Evolutionary conservation across 1,284 basidiomycete species (phyloP).

Genomic region (Ustilago shanxiensis): DNA sequence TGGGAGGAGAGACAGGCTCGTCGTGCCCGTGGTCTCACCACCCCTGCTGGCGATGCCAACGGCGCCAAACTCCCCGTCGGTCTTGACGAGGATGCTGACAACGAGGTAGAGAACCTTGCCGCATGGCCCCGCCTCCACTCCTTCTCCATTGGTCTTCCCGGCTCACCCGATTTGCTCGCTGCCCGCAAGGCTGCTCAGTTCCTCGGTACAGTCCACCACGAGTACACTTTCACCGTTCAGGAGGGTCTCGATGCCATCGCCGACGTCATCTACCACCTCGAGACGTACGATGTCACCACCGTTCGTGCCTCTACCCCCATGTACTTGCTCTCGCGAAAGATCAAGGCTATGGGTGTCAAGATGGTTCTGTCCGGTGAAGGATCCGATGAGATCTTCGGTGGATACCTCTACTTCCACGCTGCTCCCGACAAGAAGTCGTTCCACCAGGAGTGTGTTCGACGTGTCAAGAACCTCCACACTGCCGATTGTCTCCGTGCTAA

Average conservation of each 20-base stretch:
- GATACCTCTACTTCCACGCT: slow-evolving; percentile 99
- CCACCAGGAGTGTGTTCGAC: slow-evolving; percentile 93
- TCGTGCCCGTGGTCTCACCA: slow-evolving; percentile 55
- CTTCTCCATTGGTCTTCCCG: slow-evolving; percentile 94
- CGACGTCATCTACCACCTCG: slow-evolving; percentile 98
- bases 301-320: slow-evolving; percentile 97
- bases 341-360: slow-evolving; percentile 99
- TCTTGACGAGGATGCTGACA: slow-evolving; percentile 68
- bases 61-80: slow-evolving; percentile 71
- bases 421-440: slow-evolving; percentile 90
- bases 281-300: slow-evolving; percentile 99
- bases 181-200: slow-evolving; percentile 93
- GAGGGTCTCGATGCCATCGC: slow-evolving; percentile 97
- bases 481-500: slow-evolving; percentile 98
- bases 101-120: slow-evolving; percentile 71
- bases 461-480: slow-evolving; percentile 98
- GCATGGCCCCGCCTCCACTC: slow-evolving; percentile 98
- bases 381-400: slow-evolving; percentile 97
- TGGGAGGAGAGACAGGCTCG: slow-evolving; percentile 73
- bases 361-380: slow-evolving; percentile 99
- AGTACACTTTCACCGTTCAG: slow-evolving; percentile 98
- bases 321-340: slow-evolving; percentile 96
- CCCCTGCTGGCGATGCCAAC: slow-evolving; percentile 62
- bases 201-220: slow-evolving; percentile 95
- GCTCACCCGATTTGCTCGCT: slow-evolving; percentile 94